Percentiles rank a stretch among this genome's conserved stretches.
Evolutionary conservation across 768 basidiomycete species (phyloP).

Genomic region (Paxillus involutus): DNA sequence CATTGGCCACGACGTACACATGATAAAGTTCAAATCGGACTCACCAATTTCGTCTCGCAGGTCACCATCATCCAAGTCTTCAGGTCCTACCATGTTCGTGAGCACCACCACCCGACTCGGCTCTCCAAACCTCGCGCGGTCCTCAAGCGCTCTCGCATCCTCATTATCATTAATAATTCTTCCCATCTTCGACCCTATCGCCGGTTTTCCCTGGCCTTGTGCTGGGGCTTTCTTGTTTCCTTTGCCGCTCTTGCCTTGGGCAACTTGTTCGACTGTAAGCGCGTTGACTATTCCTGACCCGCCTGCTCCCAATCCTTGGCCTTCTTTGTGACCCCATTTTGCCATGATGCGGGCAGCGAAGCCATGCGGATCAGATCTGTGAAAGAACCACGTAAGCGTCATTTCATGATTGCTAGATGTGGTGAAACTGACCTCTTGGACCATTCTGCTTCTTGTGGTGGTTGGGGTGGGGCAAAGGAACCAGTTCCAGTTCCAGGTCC

Average conservation of each 20-base stretch:
- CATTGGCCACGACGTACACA: not conserved
- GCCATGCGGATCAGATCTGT: conserved; percentile 60
- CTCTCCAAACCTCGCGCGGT: conserved; percentile 80
- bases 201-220: conserved; percentile 37
- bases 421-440: conserved; percentile 13
- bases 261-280: conserved; percentile 72
- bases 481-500: conserved; percentile 16
- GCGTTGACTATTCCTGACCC: conserved; percentile 88
- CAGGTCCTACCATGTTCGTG: conserved; percentile 83
- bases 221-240: conserved; percentile 34
- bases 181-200: conserved; percentile 70
- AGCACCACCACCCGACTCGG: conserved; percentile 88
- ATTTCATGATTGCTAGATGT: not conserved
- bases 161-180: conserved; percentile 91
- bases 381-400: not conserved
- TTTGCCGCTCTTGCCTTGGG: conserved; percentile 36
- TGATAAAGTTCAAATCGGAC: conserved; percentile 19
- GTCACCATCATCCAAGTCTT: conserved; percentile 85
- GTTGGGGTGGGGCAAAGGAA: conserved; percentile 27
- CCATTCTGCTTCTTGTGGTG: conserved; percentile 30
- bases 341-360: conserved; percentile 91
- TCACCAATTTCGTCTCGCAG: conserved; percentile 84
- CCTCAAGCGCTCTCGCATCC: conserved; percentile 74
- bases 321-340: conserved; percentile 95
- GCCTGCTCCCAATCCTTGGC: conserved; percentile 85